These are phyloP conservation scores for Cubamyces sp. DNA, from an alignment of 768 basidiomycete genomes.

Conservation along the genomic window DNA sequence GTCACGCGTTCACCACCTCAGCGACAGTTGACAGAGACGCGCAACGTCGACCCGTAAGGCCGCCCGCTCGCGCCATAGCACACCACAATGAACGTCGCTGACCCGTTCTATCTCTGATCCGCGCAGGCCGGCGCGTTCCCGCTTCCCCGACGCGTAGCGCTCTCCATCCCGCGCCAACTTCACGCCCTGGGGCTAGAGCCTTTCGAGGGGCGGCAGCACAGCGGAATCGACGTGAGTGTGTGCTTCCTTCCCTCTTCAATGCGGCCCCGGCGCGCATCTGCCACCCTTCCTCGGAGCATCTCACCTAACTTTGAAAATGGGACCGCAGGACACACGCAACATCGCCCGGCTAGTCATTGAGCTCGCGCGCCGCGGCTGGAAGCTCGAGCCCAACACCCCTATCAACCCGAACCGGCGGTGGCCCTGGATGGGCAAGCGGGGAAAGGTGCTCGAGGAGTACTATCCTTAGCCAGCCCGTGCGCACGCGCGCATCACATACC, in stretches of 20 bases:
- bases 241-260: not conserved
- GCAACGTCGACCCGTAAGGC: conserved; percentile 5
- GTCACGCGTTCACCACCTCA: conserved; percentile 33
- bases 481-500: not conserved
- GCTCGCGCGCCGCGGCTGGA: conserved; percentile 69
- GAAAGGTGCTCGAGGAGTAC: conserved; percentile 61
- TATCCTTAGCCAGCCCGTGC: conserved; percentile 17
- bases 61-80: conserved; percentile 1
- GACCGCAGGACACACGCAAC: conserved; percentile 84
- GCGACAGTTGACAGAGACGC: conserved; percentile 3
- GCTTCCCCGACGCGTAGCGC: conserved; percentile 36
- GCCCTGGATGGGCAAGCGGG: conserved; percentile 85
- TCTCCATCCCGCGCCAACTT: conserved; percentile 80
- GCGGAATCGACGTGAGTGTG: conserved; percentile 84
- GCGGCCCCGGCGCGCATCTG: conserved; percentile 11
- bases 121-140: conserved; percentile 22
- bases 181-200: conserved; percentile 67
- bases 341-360: conserved; percentile 80
- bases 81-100: not conserved
- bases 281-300: conserved; percentile 21
- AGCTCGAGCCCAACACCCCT: conserved; percentile 73
- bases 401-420: conserved; percentile 70
- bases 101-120: not conserved
- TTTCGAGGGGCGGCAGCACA: conserved; percentile 86
- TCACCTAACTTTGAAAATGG: not conserved